A percentile compares a stretch with the other conserved stretches of the same genome.
These are phyloP conservation scores for Emergomyces africanus DNA, from an alignment of 2,329 filamentous ascomycete species.

Conservation along the genomic window DNA sequence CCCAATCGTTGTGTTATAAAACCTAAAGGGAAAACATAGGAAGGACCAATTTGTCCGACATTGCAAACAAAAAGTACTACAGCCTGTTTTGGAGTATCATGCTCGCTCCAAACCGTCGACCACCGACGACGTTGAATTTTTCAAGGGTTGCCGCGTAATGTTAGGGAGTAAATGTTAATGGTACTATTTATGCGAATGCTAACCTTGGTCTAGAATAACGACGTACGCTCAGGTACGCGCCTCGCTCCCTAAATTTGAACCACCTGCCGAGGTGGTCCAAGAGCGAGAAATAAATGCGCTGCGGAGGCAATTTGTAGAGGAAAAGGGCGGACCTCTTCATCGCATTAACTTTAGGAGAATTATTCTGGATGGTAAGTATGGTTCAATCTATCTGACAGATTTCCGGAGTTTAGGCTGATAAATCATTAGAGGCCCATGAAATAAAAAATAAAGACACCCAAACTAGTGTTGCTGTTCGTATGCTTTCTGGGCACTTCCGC, in stretches of 20 bases:
- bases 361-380: slow-evolving; percentile 26
- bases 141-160: slow-evolving; percentile 16
- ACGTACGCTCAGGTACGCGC: slow-evolving; percentile 25
- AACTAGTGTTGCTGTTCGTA: slow-evolving; percentile 25
- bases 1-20: background rate
- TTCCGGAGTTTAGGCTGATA: background rate
- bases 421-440: slow-evolving; percentile 19
- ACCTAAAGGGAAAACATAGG: slow-evolving; percentile 10
- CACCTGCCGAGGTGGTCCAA: slow-evolving; percentile 9
- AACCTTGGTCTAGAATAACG: slow-evolving; percentile 19
- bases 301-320: slow-evolving; percentile 15
- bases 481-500: slow-evolving; percentile 22
- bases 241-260: slow-evolving; percentile 20
- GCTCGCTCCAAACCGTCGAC: slow-evolving; percentile 12
- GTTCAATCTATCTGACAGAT: background rate
- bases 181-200: background rate
- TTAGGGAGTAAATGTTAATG: slow-evolving; percentile 3
- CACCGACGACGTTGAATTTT: slow-evolving; percentile 11
- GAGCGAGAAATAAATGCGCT: slow-evolving; percentile 14
- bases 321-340: slow-evolving; percentile 22
- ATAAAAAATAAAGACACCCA: slow-evolving; percentile 25
- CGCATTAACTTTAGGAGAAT: slow-evolving; percentile 25
- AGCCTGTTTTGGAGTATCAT: slow-evolving; percentile 15
- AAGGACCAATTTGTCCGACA: slow-evolving; percentile 21
- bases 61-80: slow-evolving; percentile 15